A percentile compares a stretch with the other conserved stretches of the same genome.
phyloP scores from a whole-genome alignment of 2,329 filamentous ascomycete species.

The Penicillium sp. region DNA sequence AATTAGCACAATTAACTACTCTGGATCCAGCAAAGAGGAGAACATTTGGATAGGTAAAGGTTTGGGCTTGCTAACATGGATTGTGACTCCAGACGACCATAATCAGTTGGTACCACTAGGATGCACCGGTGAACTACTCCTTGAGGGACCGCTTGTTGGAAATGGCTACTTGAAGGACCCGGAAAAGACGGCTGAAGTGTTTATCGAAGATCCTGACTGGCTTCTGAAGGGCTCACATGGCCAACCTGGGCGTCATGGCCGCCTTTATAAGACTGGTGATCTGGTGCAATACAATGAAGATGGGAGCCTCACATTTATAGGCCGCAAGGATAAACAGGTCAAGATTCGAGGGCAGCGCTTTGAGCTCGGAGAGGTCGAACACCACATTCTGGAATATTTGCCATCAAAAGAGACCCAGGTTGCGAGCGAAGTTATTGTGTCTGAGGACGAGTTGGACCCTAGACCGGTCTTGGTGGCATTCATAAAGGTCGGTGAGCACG shows the following conservation, averaged over 20 bases:
- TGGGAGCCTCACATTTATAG: constrained; percentile 2
- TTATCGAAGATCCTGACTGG: constrained; percentile 28
- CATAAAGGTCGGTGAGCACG: no score
- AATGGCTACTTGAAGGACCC: constrained; percentile 38
- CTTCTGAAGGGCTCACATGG: neutral
- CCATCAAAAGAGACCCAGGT: no score
- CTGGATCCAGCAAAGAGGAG: neutral
- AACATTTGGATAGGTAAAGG: constrained; percentile 21
- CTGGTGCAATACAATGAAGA: constrained; percentile 27
- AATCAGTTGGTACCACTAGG: constrained; percentile 36
- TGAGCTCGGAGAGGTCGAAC: constrained; percentile 30
- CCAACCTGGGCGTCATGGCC: constrained; percentile 13
- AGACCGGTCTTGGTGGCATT: no score
- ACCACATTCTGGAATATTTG: neutral
- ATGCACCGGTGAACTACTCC: constrained; percentile 44
- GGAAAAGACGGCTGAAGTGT: constrained; percentile 20
- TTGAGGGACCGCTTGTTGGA: constrained; percentile 46
- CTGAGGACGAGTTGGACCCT: no score
- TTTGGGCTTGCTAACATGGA: constrained; percentile 27
- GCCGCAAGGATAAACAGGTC: constrained; percentile 9
- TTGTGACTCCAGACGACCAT: constrained; percentile 31
- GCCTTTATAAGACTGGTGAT: constrained; percentile 36
- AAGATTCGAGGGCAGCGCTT: constrained; percentile 29
- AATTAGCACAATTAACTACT: neutral
- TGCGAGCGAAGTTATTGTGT: no score